phyloP scores from a whole-genome alignment of 352 stramenopile species.

The Globisporangium cystogenes region DNA sequence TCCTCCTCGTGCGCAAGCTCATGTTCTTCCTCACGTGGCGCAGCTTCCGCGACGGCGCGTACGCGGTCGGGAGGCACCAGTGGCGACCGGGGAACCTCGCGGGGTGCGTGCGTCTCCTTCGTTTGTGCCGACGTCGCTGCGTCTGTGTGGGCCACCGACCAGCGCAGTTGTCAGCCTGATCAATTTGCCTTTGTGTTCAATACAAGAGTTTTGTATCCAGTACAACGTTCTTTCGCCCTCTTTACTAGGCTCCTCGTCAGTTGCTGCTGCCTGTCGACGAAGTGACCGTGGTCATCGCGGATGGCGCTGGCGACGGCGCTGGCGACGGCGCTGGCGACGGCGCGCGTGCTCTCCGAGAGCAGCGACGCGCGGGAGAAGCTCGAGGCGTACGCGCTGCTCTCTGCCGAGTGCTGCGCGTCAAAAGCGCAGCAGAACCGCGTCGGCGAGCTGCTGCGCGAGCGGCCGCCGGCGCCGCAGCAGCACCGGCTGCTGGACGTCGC shows the following conservation, averaged over 20 bases:
- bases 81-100: constrained; percentile 73
- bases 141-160: no score
- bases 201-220: no score
- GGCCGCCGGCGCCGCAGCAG: background rate
- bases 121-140: background rate
- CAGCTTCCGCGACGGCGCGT: constrained; percentile 72
- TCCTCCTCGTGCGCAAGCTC: constrained; percentile 60
- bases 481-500: constrained; percentile 16
- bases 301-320: no score
- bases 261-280: no score
- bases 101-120: constrained; percentile 23
- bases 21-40: constrained; percentile 81
- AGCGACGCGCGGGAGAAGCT: constrained; percentile 25
- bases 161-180: no score
- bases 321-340: no score
- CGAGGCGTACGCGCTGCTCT: constrained; percentile 25
- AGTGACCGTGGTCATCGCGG: no score
- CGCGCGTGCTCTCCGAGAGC: constrained; percentile 16
- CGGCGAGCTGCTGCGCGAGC: constrained; percentile 32
- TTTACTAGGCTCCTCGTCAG: no score
- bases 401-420: constrained; percentile 22
- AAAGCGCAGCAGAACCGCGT: constrained; percentile 38
- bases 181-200: no score
- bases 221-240: no score
- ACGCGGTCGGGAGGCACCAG: constrained; percentile 65